Evolutionary conservation across 345 rosid species (phyloP), one percentile per base, ranked within the genome.

Genomic region (Eucalyptus tenuipes): DNA sequence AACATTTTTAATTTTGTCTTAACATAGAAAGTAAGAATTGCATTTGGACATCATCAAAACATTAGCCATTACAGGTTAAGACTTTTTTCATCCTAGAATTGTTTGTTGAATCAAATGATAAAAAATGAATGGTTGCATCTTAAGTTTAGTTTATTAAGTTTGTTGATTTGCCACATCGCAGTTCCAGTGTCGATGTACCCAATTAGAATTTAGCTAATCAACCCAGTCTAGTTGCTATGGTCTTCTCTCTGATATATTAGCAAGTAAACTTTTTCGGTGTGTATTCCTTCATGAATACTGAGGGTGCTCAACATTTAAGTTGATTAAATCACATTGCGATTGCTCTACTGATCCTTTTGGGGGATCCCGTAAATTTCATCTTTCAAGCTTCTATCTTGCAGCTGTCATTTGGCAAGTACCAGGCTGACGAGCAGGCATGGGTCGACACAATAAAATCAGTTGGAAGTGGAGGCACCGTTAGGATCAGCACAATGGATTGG

Each of bases 401-500:
- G 98, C 92, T 97, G 40, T 93, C 93, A 49, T 97, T 96, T 81
- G 97, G 95, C 90, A 95, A 91, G 91, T 92, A 90, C 90, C 95
- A 92, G 88, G 86, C 96, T 40, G 98, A 97, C 92, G 99, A 97
- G 86, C 98, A 97, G 90, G 98, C 95, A 50, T 97, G 98, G 98
- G 37, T 95, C 80, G 97, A 95, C 88, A 95, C 99, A 42, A 95
- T 97, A 40, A 95, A 93, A 89, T 97, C 98, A 14, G 96, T 93
- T 44, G 90, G 92, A 44, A 92, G 31, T 53, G 95, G 96, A 89
- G 94, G 92, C 82, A 94, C 93, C 10, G 93, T 97, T 61, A 93
- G 97, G 91, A 96, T 97, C 80, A 95, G 90, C 87, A 95, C 98
- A 17, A 97, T 96, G 97, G 99, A 97, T 86, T 97, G 98, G 98